phyloP scores from a whole-genome alignment of 768 basidiomycete species.

The Boletus tylopilopsis region DNA sequence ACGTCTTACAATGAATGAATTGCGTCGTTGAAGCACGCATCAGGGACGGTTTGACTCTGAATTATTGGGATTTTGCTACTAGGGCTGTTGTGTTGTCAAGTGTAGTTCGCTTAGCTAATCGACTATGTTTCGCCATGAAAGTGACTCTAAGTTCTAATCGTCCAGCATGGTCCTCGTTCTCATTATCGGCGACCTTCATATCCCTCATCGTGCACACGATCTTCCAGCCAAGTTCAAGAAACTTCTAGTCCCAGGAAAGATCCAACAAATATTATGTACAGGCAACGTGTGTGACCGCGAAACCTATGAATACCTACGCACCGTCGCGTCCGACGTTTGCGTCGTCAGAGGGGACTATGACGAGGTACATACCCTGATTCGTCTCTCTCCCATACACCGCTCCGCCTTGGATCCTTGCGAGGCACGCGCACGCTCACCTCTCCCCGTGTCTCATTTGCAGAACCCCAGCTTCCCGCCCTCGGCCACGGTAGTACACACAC shows the following conservation, averaged over 20 bases:
- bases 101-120: slow-evolving; percentile 25
- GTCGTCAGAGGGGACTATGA: slow-evolving; percentile 95
- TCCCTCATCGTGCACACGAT: slow-evolving; percentile 86
- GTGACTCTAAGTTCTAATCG: not conserved
- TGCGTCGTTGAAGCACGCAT: not conserved
- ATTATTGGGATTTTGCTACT: not conserved
- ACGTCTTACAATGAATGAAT: slow-evolving; percentile 19
- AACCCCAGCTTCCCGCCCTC: slow-evolving; percentile 75
- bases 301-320: slow-evolving; percentile 93
- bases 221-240: slow-evolving; percentile 97
- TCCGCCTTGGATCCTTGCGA: too few relatives aligned
- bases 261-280: slow-evolving; percentile 95
- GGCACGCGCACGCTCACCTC: not conserved
- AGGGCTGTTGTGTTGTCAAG: not conserved
- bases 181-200: slow-evolving; percentile 95
- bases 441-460: slow-evolving; percentile 29
- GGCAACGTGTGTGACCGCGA: slow-evolving; percentile 98
- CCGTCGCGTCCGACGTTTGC: slow-evolving; percentile 89
- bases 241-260: slow-evolving; percentile 92
- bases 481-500: slow-evolving; percentile 72
- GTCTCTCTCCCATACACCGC: not conserved
- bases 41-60: slow-evolving; percentile 1
- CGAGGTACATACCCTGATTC: slow-evolving; percentile 50
- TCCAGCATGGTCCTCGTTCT: slow-evolving; percentile 74
- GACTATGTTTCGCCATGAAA: not conserved